Evolutionary conservation across 495 filamentous ascomycete species (phyloP).

Genomic region (Penicillium canescens): DNA sequence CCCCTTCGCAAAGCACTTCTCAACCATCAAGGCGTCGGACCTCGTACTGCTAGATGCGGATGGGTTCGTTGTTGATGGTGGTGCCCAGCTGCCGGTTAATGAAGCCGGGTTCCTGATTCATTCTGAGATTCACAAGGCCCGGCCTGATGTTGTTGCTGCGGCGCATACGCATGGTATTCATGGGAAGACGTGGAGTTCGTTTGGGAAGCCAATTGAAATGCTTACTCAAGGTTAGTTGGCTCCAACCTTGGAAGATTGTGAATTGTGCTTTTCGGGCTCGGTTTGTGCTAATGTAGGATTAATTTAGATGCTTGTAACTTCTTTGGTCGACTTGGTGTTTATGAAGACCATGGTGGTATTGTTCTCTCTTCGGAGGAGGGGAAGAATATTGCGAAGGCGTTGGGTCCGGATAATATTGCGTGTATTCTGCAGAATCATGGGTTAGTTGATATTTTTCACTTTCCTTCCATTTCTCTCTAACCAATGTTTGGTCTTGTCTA

Average conservation of each 20-base stretch:
- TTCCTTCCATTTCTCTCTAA: constrained; percentile 3
- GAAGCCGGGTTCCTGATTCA: constrained; percentile 72
- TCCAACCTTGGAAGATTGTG: not conserved
- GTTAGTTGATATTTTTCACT: constrained; percentile 13
- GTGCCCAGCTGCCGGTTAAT: constrained; percentile 54
- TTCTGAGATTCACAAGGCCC: constrained; percentile 50
- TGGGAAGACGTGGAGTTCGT: constrained; percentile 48
- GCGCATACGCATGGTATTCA: constrained; percentile 51
- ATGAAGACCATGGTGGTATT: constrained; percentile 54
- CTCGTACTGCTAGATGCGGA: constrained; percentile 52
- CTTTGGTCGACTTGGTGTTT: constrained; percentile 52
- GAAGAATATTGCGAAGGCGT: constrained; percentile 53
- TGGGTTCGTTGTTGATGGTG: constrained; percentile 52
- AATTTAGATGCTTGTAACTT: constrained; percentile 58
- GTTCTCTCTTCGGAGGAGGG: constrained; percentile 66
- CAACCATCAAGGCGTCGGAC: constrained; percentile 48
- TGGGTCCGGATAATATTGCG: constrained; percentile 63
- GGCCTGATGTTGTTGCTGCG: constrained; percentile 51
- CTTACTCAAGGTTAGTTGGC: constrained; percentile 41
- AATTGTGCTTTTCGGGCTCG: too few species aligned
- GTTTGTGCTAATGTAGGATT: constrained; percentile 1
- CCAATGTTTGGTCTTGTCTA: constrained; percentile 4
- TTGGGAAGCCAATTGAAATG: constrained; percentile 51
- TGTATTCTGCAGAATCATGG: constrained; percentile 70
- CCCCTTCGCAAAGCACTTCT: constrained; percentile 61